phyloP scores from a whole-genome alignment of 2,329 filamentous ascomycete genomes.

The Apiospora pterosperma region DNA sequence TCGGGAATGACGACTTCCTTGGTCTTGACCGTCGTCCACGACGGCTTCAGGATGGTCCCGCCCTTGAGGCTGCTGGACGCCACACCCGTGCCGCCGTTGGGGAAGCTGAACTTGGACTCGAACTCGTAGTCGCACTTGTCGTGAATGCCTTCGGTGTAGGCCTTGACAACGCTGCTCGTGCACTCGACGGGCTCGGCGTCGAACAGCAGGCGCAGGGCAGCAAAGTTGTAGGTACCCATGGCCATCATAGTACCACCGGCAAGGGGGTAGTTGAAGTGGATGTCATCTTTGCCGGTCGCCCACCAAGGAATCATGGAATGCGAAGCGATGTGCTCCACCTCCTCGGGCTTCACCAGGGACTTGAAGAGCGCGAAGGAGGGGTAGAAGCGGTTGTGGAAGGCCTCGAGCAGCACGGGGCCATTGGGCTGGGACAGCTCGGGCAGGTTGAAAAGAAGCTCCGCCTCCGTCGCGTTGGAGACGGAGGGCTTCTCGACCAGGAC shows the following conservation, averaged over 20 bases:
- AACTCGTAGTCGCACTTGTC: constrained; percentile 32
- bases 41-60: constrained; percentile 15
- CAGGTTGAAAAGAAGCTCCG: constrained; percentile 29
- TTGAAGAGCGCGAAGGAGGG: constrained; percentile 31
- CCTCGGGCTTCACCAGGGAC: constrained; percentile 24
- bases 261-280: constrained; percentile 23
- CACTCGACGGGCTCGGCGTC: constrained; percentile 36
- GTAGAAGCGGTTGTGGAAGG: constrained; percentile 39
- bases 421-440: constrained; percentile 21
- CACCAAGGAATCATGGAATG: constrained; percentile 19
- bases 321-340: constrained; percentile 22
- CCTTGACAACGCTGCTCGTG: constrained; percentile 23
- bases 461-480: constrained; percentile 34
- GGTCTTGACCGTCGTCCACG: constrained; percentile 17
- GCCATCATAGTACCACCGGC: constrained; percentile 25
- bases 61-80: constrained; percentile 24
- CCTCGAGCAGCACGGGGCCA: constrained; percentile 38
- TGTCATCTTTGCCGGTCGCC: constrained; percentile 23
- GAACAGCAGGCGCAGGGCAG: constrained; percentile 36
- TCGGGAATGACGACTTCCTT: constrained; percentile 19
- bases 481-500: constrained; percentile 45
- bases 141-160: constrained; percentile 25
- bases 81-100: constrained; percentile 33
- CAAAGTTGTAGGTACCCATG: constrained; percentile 37
- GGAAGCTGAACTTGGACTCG: constrained; percentile 34